Evolutionary conservation across 2,329 filamentous ascomycete species (phyloP).

Genomic region (Mollisiaceae sp.): DNA sequence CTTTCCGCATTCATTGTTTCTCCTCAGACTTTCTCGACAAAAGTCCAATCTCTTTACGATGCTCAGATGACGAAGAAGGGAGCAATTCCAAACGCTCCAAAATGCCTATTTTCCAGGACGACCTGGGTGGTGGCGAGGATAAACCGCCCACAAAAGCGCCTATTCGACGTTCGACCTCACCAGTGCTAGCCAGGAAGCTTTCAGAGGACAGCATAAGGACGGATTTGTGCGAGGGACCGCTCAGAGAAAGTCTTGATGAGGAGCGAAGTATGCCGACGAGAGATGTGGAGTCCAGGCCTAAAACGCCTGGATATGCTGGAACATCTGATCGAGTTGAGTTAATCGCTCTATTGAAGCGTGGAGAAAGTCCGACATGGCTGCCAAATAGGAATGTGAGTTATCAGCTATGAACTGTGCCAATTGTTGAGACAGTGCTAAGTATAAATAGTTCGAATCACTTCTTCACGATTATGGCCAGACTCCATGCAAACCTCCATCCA

Average conservation of each 20-base stretch:
- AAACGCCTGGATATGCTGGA: constrained; percentile 22
- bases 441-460: constrained; percentile 38
- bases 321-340: constrained; percentile 72
- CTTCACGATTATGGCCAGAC: constrained; percentile 37
- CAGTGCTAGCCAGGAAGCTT: constrained; percentile 45
- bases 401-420: not conserved
- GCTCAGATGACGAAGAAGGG: constrained; percentile 29
- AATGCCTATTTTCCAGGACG: constrained; percentile 66
- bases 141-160: constrained; percentile 29
- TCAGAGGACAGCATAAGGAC: constrained; percentile 67
- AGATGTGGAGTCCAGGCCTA: constrained; percentile 28
- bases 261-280: constrained; percentile 16
- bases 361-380: constrained; percentile 77
- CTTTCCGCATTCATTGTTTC: constrained; percentile 26
- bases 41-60: constrained; percentile 27
- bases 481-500: constrained; percentile 32
- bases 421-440: constrained; percentile 15
- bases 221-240: constrained; percentile 63
- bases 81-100: constrained; percentile 33
- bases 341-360: constrained; percentile 83
- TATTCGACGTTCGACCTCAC: constrained; percentile 35
- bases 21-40: constrained; percentile 13
- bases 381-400: constrained; percentile 63
- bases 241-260: constrained; percentile 42
- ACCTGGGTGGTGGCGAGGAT: constrained; percentile 46